Base-by-base conservation (phyloP, 352 stramenopile species). In the Phytophthora constricta region DNA sequence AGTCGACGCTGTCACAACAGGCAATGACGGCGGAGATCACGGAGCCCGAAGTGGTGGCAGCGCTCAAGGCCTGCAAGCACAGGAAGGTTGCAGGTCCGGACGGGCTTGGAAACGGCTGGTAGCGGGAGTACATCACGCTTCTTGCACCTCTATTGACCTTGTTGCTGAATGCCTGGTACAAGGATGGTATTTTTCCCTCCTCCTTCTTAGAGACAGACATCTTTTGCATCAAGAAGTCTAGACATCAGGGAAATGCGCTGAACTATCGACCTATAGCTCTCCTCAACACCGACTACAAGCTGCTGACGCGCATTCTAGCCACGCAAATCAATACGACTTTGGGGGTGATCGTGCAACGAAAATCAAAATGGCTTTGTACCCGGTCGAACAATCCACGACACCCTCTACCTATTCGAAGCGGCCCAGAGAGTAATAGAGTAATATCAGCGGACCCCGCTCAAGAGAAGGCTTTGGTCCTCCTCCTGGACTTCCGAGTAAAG, bases 221-320 rank as follows among this genome's bases (percentile, higher is more conserved):
- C 7, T 51, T 64, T 22, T 52, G 60, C 22, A 5, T 68, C 0
- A 62, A 56, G 27, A 62, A 68, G 14, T 4, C 17, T 14, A 42
- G 43, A 5, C 33, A 23, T 5, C 10, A 1, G 0, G 3, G 4
- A 4, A 46, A 62, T 11, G 25, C 60, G 4, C 43, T 68, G 0
- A 68, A 52, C 14, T 68, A 47, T 19, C 22, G 51, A 4, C 31
- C 60, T 5, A 28, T 68, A 3, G 60, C 51, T 1, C 16, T 68
- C 5, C 34, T 62, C 1, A 43, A 62, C 37, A 53, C 51, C 0
- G 51, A 68, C 16, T 68, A 68, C 34, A 68, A 68, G 4, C 56
- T 62, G 1, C 3, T 68, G 2, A 58, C 51, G 2, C 16, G 50
- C 0, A 41, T 58, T 4, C n/a, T 61, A 1, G 28, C 34, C 0